These are phyloP conservation scores for Glycine tomentella DNA, from an alignment of 306 rosid genomes.

Conservation along the genomic window DNA sequence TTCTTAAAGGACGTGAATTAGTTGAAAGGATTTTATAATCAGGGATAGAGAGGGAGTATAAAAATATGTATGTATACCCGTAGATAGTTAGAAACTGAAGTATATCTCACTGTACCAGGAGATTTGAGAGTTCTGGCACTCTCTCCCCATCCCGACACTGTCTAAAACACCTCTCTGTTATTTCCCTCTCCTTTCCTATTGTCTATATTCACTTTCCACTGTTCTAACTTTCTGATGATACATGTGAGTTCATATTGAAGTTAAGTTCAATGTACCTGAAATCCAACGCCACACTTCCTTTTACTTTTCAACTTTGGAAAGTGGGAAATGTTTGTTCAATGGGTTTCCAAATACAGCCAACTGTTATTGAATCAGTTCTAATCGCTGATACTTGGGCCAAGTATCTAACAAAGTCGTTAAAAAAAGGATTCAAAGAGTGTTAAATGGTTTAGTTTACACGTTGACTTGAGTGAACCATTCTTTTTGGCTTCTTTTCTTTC, in stretches of 20 bases:
- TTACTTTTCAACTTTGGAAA: too few relatives aligned
- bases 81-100: not conserved
- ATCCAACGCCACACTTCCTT: too few relatives aligned
- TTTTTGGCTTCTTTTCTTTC: not conserved
- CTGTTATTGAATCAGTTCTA: not conserved
- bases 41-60: too few relatives aligned
- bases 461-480: conserved; percentile 27
- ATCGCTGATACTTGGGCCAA: not conserved
- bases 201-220: not conserved
- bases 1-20: too few relatives aligned
- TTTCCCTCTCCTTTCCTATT: not conserved
- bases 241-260: too few relatives aligned
- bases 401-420: not conserved
- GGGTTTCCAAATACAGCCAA: too few relatives aligned
- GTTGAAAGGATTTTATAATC: too few relatives aligned
- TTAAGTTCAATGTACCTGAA: too few relatives aligned
- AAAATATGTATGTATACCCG: not conserved
- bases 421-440: conserved; percentile 7
- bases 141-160: not conserved
- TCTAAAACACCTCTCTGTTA: not conserved
- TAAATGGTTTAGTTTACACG: conserved; percentile 19
- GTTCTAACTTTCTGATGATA: not conserved
- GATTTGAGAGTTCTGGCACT: not conserved
- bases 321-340: too few relatives aligned
- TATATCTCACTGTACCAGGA: not conserved